Conservation (phyloP, 2,329 filamentous ascomycete genomes). For the Cercospora zeae-maydis region DNA sequence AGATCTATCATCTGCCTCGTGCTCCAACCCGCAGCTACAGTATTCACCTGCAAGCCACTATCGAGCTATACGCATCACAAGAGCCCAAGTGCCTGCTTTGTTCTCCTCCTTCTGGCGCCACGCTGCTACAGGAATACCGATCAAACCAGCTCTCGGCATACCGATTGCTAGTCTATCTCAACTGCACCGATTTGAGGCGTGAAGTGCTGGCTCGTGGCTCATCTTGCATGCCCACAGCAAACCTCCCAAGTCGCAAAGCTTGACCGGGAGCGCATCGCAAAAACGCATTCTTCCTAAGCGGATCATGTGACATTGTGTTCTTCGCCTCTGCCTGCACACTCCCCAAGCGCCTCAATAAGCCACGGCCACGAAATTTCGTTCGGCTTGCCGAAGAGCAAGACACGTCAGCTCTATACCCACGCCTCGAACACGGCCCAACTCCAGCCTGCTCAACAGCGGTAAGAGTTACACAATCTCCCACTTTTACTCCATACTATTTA, state of each 20-base stretch:
- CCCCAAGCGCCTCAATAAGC: not conserved
- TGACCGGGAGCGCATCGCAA: not conserved
- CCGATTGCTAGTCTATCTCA: not conserved
- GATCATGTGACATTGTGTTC: not conserved
- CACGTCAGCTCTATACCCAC: not conserved
- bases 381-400: not conserved
- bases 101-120: not conserved
- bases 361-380: not conserved
- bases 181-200: not conserved
- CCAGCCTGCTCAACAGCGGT: not conserved
- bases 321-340: not conserved
- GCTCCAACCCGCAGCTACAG: not conserved
- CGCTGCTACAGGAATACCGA: not conserved
- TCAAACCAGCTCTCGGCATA: not conserved
- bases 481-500: not conserved
- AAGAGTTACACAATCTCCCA: not conserved
- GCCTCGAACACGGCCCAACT: not conserved
- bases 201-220: not conserved
- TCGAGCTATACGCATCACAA: not conserved
- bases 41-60: not conserved
- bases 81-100: not conserved
- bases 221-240: not conserved
- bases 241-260: not conserved
- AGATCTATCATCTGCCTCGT: not conserved
- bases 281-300: not conserved